Evolutionary conservation across 768 basidiomycete genomes (phyloP), one percentile per base, ranked within the genome.

Genomic region (Phaeolepiota aurea): DNA sequence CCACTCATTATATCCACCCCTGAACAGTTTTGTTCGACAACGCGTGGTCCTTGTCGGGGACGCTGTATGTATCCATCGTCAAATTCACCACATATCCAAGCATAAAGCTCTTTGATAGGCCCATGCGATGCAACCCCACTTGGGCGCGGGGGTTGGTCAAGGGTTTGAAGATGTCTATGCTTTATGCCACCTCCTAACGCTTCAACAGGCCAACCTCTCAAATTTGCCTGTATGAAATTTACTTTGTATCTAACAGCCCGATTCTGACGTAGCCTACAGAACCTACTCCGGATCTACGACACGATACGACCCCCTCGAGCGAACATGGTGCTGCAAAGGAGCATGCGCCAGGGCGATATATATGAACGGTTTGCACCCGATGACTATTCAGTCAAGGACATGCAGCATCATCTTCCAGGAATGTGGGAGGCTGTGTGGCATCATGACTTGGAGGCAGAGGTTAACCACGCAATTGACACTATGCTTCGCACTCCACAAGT

Each of bases 61-160:
- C 51, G 69, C 77, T 13, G 70, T 71, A 46, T 32, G 25, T 9
- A 23, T 31, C 28, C 28, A 9, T 31, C 28, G 14, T 31, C 28
- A 31, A 35, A 16, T 35, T 16, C 15, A 2, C 10, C 14, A 22
- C 32, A 14, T 20, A 13, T 15, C 37, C 19, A 12, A 38, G 36
- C 11, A 37, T n/a, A 22, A 36, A 32, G 30, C 32, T 12, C 12
- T 23, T 15, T 31, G n/a, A 48, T 42, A 70, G 70, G 77, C 77
- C 5, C 77, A 79, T 48, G 74, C 59, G 0, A 78, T 78, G 77
- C 48, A 68, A 22, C 76, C 79, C 0, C 76, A 79, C 53, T 56
- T 79, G 7, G 76, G 76, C 2, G 66, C 75, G 0, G 77, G 77
- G 1, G 74, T 72, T 5, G 72, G 77, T 5, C 77, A 79, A 56